Percentiles rank a stretch among this genome's conserved stretches.
phyloP scores from a whole-genome alignment of 2,329 filamentous ascomycete species.

The Talaromyces sp. region DNA sequence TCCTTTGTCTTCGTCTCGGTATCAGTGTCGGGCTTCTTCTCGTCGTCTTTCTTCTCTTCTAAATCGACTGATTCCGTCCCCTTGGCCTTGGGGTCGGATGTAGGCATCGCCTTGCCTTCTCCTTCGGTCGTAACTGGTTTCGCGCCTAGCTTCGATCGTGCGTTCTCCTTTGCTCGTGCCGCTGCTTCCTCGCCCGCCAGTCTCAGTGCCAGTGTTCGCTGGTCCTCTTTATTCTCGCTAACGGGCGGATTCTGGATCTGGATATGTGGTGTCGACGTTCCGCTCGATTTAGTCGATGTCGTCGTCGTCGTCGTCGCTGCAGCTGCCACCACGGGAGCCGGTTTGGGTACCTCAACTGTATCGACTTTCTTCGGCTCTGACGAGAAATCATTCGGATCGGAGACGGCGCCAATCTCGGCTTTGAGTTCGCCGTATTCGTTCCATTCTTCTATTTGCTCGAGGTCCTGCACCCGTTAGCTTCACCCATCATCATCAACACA shows the following conservation, averaged over 20 bases:
- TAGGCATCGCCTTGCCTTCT: conserved; percentile 20
- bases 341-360: conserved; percentile 24
- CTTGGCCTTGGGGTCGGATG: conserved; percentile 21
- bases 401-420: conserved; percentile 64
- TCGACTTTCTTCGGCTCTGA: conserved; percentile 26
- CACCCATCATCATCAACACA: not conserved
- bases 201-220: conserved; percentile 42
- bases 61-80: not conserved
- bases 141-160: conserved; percentile 21
- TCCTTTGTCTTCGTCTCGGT: not conserved
- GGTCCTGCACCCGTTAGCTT: conserved; percentile 59
- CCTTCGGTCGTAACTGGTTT: conserved; percentile 21
- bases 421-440: conserved; percentile 97
- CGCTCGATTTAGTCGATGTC: not conserved
- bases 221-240: conserved; percentile 35
- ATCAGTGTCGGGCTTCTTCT: not conserved
- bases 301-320: not conserved
- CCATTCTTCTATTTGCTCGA: conserved; percentile 96
- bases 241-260: conserved; percentile 43
- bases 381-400: conserved; percentile 35
- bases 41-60: not conserved
- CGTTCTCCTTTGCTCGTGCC: conserved; percentile 37
- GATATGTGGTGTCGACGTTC: conserved; percentile 29
- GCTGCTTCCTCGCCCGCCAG: conserved; percentile 46
- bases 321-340: conserved; percentile 18